Base-by-base conservation (phyloP, 2,329 filamentous ascomycete genomes). In the Botrytis hyacinthi region DNA sequence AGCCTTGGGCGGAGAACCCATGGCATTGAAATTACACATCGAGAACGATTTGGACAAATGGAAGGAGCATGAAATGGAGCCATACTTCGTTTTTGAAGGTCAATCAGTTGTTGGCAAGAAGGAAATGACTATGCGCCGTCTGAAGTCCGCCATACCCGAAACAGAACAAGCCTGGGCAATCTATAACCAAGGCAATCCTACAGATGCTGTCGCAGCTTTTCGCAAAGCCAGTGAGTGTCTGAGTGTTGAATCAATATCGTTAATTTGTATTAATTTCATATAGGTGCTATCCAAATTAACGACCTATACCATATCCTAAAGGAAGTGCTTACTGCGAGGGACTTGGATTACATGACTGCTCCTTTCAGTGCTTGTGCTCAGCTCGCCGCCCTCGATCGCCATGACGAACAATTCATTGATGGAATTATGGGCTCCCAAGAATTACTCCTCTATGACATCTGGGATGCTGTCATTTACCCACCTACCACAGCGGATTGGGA, bases 21-120 rank as follows among this genome's bases (percentile, higher is more conserved):
- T 93, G 74, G 92, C 92, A 71, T 87, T 98, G 80, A 89, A 89
- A 82, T 86, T 85, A 76, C 91, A 92, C 79, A 91, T 99, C 76
- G 89, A 93, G 80, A 87, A 88, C 69, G 93, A 97, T 78, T 85
- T 99, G 44, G 87, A 92, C 74, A 85, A 86, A 74, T 93, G 96
- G 86, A 88, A 89, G 75, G 87, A 87, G 63, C 85, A 91, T 78
- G 88, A 89, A 32, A 91, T 97, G 70, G 89, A 86, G n/a, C 93
- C 93, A 2, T 85, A 97, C 76, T 98, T 99, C 82, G 87, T 99
- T 70, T 99, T 99, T 83, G 93, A 95, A 81, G 96, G 96, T 51
- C 89, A 97, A 79, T 90, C 94, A 57, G 88, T 94, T 75, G 90
- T 90, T 57, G 92, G 92, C 73, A 92, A 93, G 79, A 91, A 95